These are phyloP conservation scores for Phytophthora sansomeana DNA, from an alignment of 352 stramenopile genomes.

Conservation along the genomic window DNA sequence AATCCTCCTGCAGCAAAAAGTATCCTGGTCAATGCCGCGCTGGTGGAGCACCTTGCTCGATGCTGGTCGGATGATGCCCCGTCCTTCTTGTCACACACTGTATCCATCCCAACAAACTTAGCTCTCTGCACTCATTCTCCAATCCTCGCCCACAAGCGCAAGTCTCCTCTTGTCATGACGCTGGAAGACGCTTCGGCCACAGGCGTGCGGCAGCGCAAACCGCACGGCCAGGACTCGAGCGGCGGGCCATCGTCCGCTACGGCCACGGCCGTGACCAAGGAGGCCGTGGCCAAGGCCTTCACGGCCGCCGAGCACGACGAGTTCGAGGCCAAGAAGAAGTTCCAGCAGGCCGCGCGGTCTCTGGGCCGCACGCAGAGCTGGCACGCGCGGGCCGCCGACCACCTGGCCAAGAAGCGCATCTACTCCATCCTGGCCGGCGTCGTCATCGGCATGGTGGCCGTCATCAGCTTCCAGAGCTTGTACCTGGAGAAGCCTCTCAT, in stretches of 20 bases:
- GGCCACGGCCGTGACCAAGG: constrained; percentile 6
- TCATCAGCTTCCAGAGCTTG: constrained; percentile 56
- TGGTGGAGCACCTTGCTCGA: constrained; percentile 8
- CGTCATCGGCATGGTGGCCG: constrained; percentile 61
- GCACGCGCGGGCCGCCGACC: constrained; percentile 55
- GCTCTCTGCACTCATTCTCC: constrained; percentile 20
- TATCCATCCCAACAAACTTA: constrained; percentile 2
- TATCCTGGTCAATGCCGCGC: constrained; percentile 15
- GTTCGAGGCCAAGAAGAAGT: constrained; percentile 26
- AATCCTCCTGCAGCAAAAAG: constrained; percentile 16
- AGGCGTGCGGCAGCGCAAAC: constrained; percentile 40
- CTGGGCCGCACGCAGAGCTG: constrained; percentile 63
- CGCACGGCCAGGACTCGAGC: constrained; percentile 14
- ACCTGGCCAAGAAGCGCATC: constrained; percentile 70
- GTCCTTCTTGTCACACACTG: constrained; percentile 14
- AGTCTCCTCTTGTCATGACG: constrained; percentile 19
- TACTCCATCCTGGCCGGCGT: constrained; percentile 74
- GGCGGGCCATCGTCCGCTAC: constrained; percentile 4
- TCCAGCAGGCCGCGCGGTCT: constrained; percentile 25
- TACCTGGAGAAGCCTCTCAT: constrained; percentile 63
- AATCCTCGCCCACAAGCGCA: constrained; percentile 8
- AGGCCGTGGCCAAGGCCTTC: constrained; percentile 6
- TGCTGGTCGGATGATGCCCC: neutral
- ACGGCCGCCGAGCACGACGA: constrained; percentile 19
- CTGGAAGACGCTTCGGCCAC: constrained; percentile 10